Evolutionary conservation across 2,329 filamentous ascomycete species (phyloP).

Genomic region (Pyrenophora tritici-repentis): DNA sequence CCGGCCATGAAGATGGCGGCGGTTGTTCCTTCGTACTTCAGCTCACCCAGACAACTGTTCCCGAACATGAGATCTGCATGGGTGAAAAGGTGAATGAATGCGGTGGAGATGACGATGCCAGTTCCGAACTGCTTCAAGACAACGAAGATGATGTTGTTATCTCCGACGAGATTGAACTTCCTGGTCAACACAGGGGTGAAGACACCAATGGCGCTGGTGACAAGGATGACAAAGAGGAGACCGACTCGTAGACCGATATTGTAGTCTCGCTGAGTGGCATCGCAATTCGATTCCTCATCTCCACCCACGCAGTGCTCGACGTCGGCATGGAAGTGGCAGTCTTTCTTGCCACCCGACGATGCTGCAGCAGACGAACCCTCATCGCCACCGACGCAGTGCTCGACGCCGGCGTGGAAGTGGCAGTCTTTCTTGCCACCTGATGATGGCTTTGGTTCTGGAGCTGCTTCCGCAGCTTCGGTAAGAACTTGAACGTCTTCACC

Average conservation of each 20-base stretch:
- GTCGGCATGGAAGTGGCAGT: conserved; percentile 75
- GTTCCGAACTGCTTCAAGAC: conserved; percentile 74
- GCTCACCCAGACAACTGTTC: conserved; percentile 68
- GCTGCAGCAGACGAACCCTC: conserved; percentile 10
- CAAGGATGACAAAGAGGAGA: conserved; percentile 72
- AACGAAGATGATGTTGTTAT: conserved; percentile 59
- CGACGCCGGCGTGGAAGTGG: conserved; percentile 76
- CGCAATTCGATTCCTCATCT: conserved; percentile 54
- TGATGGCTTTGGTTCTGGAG: conserved; percentile 18
- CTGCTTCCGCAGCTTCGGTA: conserved; percentile 41
- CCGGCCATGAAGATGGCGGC: conserved; percentile 76
- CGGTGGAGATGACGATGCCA: conserved; percentile 73
- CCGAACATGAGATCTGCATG: conserved; percentile 74
- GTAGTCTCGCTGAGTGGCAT: conserved; percentile 61
- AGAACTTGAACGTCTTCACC: conserved; percentile 66
- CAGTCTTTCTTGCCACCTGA: conserved; percentile 49
- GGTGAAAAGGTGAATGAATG: conserved; percentile 72
- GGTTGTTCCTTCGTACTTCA: conserved; percentile 71
- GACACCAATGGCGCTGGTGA: conserved; percentile 70
- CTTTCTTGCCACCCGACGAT: conserved; percentile 26
- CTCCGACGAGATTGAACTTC: conserved; percentile 59
- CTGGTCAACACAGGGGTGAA: conserved; percentile 69
- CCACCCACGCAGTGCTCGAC: conserved; percentile 69
- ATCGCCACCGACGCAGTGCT: conserved; percentile 63
- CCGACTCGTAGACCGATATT: conserved; percentile 71